Evolutionary conservation across 2,329 filamentous ascomycete genomes (phyloP), one percentile per base, ranked within the genome.

Genomic region (Huntiella omanensis): DNA sequence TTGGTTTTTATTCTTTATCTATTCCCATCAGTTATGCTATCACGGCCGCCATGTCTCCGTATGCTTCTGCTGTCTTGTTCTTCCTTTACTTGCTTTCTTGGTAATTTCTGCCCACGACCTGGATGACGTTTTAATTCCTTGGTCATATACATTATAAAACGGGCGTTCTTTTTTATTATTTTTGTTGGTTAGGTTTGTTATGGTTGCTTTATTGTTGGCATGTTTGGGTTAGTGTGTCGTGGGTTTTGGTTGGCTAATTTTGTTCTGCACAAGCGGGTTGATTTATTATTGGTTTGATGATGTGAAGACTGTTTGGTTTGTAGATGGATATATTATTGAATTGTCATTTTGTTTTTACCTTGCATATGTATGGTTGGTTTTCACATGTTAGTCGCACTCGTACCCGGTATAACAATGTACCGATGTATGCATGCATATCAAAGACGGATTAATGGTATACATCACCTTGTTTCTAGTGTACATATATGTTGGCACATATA

Each of bases 21-120:
- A 34, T 45, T 41, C 42, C 33, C 34, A 17, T 41, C 47, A 47
- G 11, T 13, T 15, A 11, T 44, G 39, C 35, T 35, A 39, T 12
- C 36, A 15, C 35, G 22, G 7, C 11, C 17, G 36, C 39, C 22
- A 28, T 28, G 22, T 28, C 36, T 36, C 16, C 13, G 47, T 38
- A 22, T 28, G 13, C 32, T 46, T 33, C 40, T 19, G 41, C 16
- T 41, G 43, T 49, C 40, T 51, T 50, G 37, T 51, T 54, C 33
- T 52, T 52, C 44, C 51, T 49, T 45, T 51, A 49, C 39, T 54
- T 50, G 44, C 38, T 48, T 47, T 42, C 33, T 34, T 48, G 35
- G 49, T 35, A 38, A 34, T 40, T 13, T 17, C 40, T 13, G 38
- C 46, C 43, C 35, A 50, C 8, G 36, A 41, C 34, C 34, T 16